Evolutionary conservation across 176 grass and related monocot species (phyloP).

Genomic region (Ananas comosus): DNA sequence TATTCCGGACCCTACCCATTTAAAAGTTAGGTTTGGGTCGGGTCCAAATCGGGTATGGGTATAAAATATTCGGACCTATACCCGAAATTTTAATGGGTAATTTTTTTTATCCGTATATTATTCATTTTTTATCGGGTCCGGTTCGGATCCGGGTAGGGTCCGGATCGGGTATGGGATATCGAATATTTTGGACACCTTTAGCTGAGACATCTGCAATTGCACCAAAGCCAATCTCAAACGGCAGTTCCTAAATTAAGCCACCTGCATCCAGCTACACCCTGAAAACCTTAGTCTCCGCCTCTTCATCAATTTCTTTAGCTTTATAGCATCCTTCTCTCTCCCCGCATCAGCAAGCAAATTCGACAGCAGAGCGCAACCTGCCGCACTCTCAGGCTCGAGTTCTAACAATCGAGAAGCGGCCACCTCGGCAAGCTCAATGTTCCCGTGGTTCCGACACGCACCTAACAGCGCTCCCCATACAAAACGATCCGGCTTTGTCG

Average conservation of each 20-base stretch:
- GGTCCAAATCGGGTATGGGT: too few relatives aligned
- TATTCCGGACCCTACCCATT: too few relatives aligned
- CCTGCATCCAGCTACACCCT: constrained; percentile 44
- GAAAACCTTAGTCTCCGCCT: constrained; percentile 31
- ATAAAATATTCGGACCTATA: too few relatives aligned
- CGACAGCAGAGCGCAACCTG: constrained; percentile 38
- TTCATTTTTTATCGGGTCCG: too few relatives aligned
- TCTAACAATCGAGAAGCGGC: constrained; percentile 24
- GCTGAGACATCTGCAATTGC: too few relatives aligned
- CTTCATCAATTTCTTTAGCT: constrained; percentile 43
- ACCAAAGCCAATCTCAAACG: too few relatives aligned
- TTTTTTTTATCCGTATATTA: too few relatives aligned
- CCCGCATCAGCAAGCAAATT: constrained; percentile 23
- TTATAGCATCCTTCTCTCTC: constrained; percentile 26
- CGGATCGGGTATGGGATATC: too few relatives aligned
- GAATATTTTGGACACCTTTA: too few relatives aligned
- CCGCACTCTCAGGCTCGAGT: constrained; percentile 36
- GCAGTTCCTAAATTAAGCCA: not conserved
- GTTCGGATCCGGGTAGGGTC: too few relatives aligned
- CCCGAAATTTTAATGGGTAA: too few relatives aligned
- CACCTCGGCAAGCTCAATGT: constrained; percentile 38
- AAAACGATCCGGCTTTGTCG: constrained; percentile 47
- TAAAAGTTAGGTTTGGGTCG: too few relatives aligned
- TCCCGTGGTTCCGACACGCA: constrained; percentile 45
- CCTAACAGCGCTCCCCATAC: constrained; percentile 61